Base-by-base conservation (phyloP, 2,329 filamentous ascomycete genomes). In the Falciphora oryzae region DNA sequence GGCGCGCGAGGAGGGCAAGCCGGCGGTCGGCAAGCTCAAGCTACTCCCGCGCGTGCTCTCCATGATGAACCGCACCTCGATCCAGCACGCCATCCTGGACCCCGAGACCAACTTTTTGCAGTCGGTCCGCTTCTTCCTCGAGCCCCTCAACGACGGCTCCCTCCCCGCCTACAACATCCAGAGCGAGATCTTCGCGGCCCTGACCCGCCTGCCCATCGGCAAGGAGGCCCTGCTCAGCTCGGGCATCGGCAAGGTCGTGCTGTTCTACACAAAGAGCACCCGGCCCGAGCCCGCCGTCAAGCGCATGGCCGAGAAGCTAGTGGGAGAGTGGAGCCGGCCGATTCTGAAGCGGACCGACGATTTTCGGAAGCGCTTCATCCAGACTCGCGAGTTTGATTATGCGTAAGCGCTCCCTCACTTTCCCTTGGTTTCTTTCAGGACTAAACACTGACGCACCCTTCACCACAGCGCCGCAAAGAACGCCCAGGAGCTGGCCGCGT, bases 101-200 rank as follows among this genome's bases (percentile, higher is more conserved):
- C 94, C 94, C 0, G 95, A 99, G 73, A 96, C 90, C 73, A 97
- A 98, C 79, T 90, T 99, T 67, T 81, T 99, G 56, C 92, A 96
- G 77, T 91, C 93, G 18, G 92, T 99, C 72, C 93, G 94, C 74
- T 98, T 96, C 83, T 98, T 98, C 83, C 85, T 99, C 28, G 95
- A 99, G 75, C 95, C 95, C 0, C 84, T 98, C 59, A 93, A 94
- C 71, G 94, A 98, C 73, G 95, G 94, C 65, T 94, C 92, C 66
- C 84, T 99, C 62, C 95, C 95, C 0, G 94, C 95, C 35, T 99
- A 97, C 79, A 95, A 95, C 74, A 98, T 99, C 69, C 95, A 99
- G 79, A 92, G 93, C 67, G 93, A 98, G 74, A 86, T 99, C 58
- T 95, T 99, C 75, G 85, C 86, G 31, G 90, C 92, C 29, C 82